Evolutionary conservation across 257 asterid genomes (phyloP).

Genomic region (Echium plantagineum): DNA sequence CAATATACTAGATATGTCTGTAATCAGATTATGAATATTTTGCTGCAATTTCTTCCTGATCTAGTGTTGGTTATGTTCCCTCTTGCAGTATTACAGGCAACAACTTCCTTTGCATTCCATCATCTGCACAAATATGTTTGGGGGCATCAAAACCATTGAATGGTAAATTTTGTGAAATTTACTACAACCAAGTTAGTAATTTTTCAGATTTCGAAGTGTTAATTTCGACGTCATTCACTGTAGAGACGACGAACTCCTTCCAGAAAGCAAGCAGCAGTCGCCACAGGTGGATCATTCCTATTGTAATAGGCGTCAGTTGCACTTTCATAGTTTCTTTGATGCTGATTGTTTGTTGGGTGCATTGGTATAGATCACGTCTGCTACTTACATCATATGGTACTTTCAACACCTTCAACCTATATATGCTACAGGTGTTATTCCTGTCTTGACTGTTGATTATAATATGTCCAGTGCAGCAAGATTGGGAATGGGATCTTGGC

Average conservation of each 20-base stretch:
- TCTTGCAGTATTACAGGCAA: slow-evolving; percentile 77
- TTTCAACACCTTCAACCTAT: slow-evolving; percentile 8
- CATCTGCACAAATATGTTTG: slow-evolving; percentile 44
- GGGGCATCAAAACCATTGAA: slow-evolving; percentile 42
- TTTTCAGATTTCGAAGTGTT: slow-evolving; percentile 2
- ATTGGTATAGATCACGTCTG: slow-evolving; percentile 53
- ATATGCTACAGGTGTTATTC: neutral
- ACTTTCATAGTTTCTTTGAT: slow-evolving; percentile 33
- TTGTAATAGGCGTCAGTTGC: slow-evolving; percentile 48
- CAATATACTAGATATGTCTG: neutral
- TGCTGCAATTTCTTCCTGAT: slow-evolving; percentile 1
- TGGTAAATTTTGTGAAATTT: slow-evolving; percentile 30
- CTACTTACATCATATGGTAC: slow-evolving; percentile 53
- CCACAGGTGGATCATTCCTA: slow-evolving; percentile 37
- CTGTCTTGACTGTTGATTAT: slow-evolving; percentile 6
- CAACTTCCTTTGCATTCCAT: slow-evolving; percentile 57
- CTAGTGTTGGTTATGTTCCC: slow-evolving; percentile 6
- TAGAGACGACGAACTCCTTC: slow-evolving; percentile 45
- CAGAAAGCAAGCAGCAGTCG: slow-evolving; percentile 29
- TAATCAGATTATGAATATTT: neutral
- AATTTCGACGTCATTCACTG: slow-evolving; percentile 9
- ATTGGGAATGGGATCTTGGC: slow-evolving; percentile 49
- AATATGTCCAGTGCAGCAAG: slow-evolving; percentile 65
- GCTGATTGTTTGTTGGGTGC: slow-evolving; percentile 59
- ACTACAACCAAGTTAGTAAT: neutral